Evolutionary conservation across 2,329 filamentous ascomycete genomes (phyloP).

Genomic region (Pseudocercospora fijiensis): DNA sequence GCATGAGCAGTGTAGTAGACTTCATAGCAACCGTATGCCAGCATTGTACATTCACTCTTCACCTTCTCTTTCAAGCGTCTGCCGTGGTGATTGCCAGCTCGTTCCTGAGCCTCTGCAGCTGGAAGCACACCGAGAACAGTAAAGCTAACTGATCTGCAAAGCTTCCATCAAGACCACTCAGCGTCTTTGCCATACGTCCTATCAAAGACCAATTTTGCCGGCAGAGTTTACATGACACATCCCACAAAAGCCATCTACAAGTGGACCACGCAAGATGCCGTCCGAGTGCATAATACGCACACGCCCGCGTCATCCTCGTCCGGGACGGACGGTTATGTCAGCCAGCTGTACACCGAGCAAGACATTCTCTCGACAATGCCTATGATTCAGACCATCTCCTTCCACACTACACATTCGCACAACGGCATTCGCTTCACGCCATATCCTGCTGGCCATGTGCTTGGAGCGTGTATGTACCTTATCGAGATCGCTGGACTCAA

Average conservation of each 20-base stretch:
- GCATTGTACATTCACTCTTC: constrained; percentile 18
- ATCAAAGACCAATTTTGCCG: constrained; percentile 95
- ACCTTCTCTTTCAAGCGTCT: constrained; percentile 18
- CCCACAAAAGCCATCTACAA: constrained; percentile 99
- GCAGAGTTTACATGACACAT: constrained; percentile 98
- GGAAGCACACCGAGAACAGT: background rate
- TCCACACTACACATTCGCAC: constrained; percentile 95
- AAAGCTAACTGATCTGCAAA: constrained; percentile 41
- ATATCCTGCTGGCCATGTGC: constrained; percentile 94
- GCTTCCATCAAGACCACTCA: constrained; percentile 98
- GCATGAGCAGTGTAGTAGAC: constrained; percentile 23
- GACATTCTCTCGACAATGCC: constrained; percentile 93
- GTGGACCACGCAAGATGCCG: constrained; percentile 96
- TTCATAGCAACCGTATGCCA: constrained; percentile 40
- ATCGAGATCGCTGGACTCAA: constrained; percentile 96
- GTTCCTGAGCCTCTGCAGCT: background rate
- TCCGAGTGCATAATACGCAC: constrained; percentile 67
- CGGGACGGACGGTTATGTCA: constrained; percentile 49
- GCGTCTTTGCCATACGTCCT: constrained; percentile 96
- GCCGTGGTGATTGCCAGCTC: constrained; percentile 20
- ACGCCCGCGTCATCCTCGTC: constrained; percentile 29
- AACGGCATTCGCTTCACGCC: constrained; percentile 95
- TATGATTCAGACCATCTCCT: constrained; percentile 95
- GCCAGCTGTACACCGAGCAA: constrained; percentile 84
- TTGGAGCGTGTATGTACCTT: constrained; percentile 96